Evolutionary conservation across 352 stramenopile species (phyloP), one percentile per base, ranked within the genome.

Genomic region (Phytophthora nicotianae): DNA sequence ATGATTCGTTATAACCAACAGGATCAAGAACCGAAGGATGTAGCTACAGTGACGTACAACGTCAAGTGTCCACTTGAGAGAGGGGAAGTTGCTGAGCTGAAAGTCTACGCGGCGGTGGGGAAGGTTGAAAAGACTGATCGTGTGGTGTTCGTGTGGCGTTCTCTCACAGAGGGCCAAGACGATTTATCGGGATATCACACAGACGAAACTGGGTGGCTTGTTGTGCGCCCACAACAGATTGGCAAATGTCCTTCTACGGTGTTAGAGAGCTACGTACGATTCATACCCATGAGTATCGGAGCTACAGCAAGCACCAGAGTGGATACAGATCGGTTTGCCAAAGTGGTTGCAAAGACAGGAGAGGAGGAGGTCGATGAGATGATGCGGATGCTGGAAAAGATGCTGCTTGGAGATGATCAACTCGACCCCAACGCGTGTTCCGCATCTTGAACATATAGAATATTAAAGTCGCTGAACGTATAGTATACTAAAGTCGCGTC

Each of bases 101-200:
- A 46, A 19, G 35, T 59, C 6, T n/a, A 62, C 32, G 21, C 29
- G 4, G 69, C 50, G 6, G 24, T 51, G 17, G 59, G 54, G 9
- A 65, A 59, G 47, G 83, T 76, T 53, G 53, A 66, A 2, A 72
- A 84, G 46, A 26, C 38, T 10, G 58, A 69, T 17, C 72, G 79
- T 5, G 56, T 82, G 47, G 79, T 86, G 46, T 70, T 86, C 21
- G 76, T 84, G 26, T 88, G 76, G 79, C 74, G 75, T 11, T 56
- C 57, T 11, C 52, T 78, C 3, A 63, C 40, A 0, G 68, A 84
- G 41, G 68, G 74, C 8, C 60, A 73, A 48, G 48, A 62, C 11
- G 26, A 43, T 29, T n/a, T 75, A 11, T 70, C 60, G 29, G 71
- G 62, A 0, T 60, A 77, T 41, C 72, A 74, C 26, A 74, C 75